Evolutionary conservation across 345 rosid species (phyloP).

Genomic region (Salix caprea): DNA sequence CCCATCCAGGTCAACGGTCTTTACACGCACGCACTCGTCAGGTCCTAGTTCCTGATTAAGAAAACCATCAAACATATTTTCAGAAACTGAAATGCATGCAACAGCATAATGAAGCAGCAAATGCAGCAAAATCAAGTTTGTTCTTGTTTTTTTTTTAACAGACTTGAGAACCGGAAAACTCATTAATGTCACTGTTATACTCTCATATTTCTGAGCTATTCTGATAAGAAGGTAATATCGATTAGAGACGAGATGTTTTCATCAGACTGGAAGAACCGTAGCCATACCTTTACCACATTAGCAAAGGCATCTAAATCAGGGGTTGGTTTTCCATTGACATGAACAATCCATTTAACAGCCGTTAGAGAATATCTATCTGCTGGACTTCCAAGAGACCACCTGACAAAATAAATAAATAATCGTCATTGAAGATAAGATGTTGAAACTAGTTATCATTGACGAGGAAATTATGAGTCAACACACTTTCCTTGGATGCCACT

Average conservation of each 20-base stretch:
- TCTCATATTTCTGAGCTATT: too few relatives aligned
- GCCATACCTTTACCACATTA: conserved; percentile 62
- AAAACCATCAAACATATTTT: too few relatives aligned
- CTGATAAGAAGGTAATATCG: too few relatives aligned
- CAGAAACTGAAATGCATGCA: too few relatives aligned
- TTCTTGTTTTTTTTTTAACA: too few relatives aligned
- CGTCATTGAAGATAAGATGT: too few relatives aligned
- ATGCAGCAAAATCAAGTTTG: background rate
- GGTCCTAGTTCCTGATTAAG: conserved; percentile 64
- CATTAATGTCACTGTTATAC: too few relatives aligned
- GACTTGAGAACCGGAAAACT: too few relatives aligned
- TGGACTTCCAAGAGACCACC: conserved; percentile 97
- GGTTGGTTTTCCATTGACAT: conserved; percentile 78
- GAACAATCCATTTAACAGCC: conserved; percentile 90
- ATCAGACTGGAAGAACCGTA: too few relatives aligned
- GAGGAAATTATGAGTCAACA: too few relatives aligned
- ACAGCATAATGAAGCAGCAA: too few relatives aligned
- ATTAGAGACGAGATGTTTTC: background rate
- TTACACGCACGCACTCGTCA: conserved; percentile 79
- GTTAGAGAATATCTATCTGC: conserved; percentile 73
- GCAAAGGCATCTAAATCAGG: conserved; percentile 77
- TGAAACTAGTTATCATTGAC: too few relatives aligned
- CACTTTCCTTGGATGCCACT: background rate
- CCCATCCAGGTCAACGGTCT: conserved; percentile 78
- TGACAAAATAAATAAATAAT: conserved; percentile 22